These are phyloP conservation scores for Colletotrichum cereale DNA, from an alignment of 2,329 filamentous ascomycete species.

Conservation along the genomic window DNA sequence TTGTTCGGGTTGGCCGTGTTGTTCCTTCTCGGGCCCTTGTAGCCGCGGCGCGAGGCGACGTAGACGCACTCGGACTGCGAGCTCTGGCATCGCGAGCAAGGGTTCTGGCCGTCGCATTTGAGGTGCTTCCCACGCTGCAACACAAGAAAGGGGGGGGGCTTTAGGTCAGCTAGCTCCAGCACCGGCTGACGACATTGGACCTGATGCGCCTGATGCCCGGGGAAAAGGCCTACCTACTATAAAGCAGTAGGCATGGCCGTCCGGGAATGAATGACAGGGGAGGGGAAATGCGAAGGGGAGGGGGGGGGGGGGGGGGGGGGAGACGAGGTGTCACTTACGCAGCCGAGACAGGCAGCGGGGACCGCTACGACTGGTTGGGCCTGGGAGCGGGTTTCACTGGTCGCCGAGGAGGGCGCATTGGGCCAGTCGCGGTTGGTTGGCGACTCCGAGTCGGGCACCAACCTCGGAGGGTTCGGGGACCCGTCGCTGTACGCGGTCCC, in stretches of 20 bases:
- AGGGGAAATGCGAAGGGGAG: no score
- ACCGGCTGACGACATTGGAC: no score
- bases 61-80: constrained; percentile 75
- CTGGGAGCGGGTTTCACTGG: constrained; percentile 41
- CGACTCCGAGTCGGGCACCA: constrained; percentile 41
- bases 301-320: background rate
- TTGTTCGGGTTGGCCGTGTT: constrained; percentile 56
- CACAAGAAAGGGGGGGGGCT: background rate
- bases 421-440: constrained; percentile 32
- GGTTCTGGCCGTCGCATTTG: constrained; percentile 79
- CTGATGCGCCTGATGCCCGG: no score
- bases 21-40: constrained; percentile 74
- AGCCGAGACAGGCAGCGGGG: constrained; percentile 67
- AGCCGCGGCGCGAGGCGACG: constrained; percentile 80
- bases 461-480: constrained; percentile 26
- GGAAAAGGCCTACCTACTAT: no score
- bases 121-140: constrained; percentile 73
- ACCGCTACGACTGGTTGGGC: constrained; percentile 53
- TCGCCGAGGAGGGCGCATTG: constrained; percentile 42
- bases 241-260: no score
- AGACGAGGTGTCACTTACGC: constrained; percentile 56
- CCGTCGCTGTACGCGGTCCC: constrained; percentile 36
- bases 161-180: constrained; percentile 15
- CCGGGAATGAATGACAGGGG: no score
- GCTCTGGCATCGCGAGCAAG: constrained; percentile 75